Conservation (phyloP, 305 asterid genomes). For the Rubia balearica region DNA sequence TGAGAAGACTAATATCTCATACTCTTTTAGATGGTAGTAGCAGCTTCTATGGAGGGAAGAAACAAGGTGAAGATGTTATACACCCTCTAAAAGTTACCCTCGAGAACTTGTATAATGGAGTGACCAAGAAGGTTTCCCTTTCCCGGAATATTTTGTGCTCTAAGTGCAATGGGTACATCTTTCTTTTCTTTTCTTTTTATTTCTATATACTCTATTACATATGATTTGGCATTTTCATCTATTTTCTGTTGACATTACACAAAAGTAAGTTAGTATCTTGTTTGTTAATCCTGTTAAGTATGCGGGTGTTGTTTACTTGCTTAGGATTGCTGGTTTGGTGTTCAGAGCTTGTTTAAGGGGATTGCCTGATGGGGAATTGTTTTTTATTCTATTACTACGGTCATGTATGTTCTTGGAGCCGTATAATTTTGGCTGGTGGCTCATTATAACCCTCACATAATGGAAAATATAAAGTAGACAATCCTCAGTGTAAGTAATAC, state of each 20-base stretch:
- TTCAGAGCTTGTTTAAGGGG: neutral
- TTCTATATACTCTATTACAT: neutral
- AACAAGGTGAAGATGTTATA: constrained; percentile 29
- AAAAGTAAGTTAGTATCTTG: neutral
- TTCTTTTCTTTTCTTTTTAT: neutral
- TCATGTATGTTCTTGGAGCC: neutral
- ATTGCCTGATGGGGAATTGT: neutral
- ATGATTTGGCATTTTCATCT: neutral
- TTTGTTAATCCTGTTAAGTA: neutral
- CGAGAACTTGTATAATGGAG: constrained; percentile 30
- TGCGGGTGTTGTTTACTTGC: neutral
- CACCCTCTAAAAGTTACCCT: constrained; percentile 27
- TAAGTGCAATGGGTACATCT: constrained; percentile 30
- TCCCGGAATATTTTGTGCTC: constrained; percentile 28
- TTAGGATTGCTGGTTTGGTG: neutral
- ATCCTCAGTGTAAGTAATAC: neutral
- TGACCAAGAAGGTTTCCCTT: constrained; percentile 29
- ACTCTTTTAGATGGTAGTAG: constrained; percentile 19
- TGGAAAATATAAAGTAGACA: neutral
- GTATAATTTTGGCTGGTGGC: neutral
- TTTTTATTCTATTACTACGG: neutral
- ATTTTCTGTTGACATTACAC: neutral
- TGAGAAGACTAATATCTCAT: neutral
- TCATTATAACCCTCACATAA: neutral
- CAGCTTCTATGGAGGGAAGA: constrained; percentile 24